Percentiles rank a stretch among this genome's conserved stretches.
phyloP scores from a whole-genome alignment of 176 grass and related monocot genomes.

The Carex littledalei region DNA sequence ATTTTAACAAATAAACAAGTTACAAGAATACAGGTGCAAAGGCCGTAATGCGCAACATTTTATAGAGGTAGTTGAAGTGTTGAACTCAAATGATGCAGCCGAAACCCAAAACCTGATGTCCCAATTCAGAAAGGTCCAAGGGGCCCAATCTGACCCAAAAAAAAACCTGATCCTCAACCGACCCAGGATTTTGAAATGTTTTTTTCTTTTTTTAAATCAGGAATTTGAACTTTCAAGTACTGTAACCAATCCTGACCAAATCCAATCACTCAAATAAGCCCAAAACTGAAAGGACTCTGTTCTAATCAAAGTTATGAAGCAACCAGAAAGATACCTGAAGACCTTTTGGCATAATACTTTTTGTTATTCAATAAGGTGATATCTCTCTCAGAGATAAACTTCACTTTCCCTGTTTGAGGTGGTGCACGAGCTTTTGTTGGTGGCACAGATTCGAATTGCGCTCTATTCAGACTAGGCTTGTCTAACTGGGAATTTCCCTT shows the following conservation, averaged over 20 bases:
- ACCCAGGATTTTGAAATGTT: too few species aligned
- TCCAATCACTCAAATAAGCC: background rate
- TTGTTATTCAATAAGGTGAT: slow-evolving; percentile 28
- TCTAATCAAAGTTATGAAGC: background rate
- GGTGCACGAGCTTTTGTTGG: slow-evolving; percentile 26
- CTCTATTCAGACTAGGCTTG: background rate
- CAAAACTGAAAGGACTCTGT: background rate
- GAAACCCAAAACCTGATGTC: background rate
- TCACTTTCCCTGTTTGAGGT: slow-evolving; percentile 41
- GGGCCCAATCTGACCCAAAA: background rate
- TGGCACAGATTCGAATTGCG: slow-evolving; percentile 20
- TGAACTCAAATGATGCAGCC: background rate
- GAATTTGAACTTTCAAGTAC: too few species aligned
- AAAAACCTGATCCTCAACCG: background rate
- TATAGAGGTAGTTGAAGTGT: background rate
- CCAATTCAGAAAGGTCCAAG: background rate
- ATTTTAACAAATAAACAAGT: too few species aligned
- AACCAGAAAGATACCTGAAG: background rate
- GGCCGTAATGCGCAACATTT: background rate
- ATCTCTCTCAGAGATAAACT: slow-evolving; percentile 50
- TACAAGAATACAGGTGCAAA: background rate
- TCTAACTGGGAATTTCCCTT: background rate
- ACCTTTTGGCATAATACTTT: slow-evolving; percentile 28
- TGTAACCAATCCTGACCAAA: background rate
- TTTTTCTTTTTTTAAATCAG: too few species aligned